phyloP scores from a whole-genome alignment of 2,329 filamentous ascomycete species.

The Elsinoe fawcettii region DNA sequence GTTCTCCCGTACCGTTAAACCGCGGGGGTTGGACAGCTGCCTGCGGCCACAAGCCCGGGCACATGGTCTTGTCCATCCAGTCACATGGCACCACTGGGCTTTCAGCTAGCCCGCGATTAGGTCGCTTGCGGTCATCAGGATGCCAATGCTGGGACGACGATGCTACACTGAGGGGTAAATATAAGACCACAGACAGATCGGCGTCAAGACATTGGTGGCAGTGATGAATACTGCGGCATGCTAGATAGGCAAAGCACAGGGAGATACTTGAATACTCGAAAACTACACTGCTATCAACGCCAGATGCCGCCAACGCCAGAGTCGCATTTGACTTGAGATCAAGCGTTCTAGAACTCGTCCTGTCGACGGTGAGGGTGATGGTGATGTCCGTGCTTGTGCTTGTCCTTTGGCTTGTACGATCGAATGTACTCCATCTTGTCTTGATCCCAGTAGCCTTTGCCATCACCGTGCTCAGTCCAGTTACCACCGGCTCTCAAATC shows the following conservation, averaged over 20 bases:
- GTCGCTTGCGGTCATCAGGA: no score
- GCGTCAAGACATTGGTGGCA: no score
- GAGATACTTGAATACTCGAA: background rate
- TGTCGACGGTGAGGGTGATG: background rate
- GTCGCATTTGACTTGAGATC: background rate
- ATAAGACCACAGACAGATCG: no score
- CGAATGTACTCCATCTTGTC: constrained; percentile 11
- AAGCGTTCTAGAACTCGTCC: background rate
- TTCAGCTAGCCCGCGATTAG: no score
- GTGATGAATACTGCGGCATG: background rate
- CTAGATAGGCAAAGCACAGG: background rate
- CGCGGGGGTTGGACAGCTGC: background rate
- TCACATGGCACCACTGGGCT: background rate
- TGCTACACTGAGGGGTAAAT: no score
- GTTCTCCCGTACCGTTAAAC: background rate
- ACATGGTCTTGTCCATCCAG: background rate
- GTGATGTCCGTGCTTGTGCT: background rate
- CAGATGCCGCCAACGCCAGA: background rate
- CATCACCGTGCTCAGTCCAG: constrained; percentile 7
- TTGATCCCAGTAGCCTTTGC: constrained; percentile 7
- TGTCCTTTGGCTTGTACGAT: background rate
- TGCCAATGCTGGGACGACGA: no score
- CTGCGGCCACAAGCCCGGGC: background rate
- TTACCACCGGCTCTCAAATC: background rate
- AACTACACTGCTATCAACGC: background rate